Evolutionary conservation across 768 basidiomycete species (phyloP).

Genomic region (Boletellus emodensis): DNA sequence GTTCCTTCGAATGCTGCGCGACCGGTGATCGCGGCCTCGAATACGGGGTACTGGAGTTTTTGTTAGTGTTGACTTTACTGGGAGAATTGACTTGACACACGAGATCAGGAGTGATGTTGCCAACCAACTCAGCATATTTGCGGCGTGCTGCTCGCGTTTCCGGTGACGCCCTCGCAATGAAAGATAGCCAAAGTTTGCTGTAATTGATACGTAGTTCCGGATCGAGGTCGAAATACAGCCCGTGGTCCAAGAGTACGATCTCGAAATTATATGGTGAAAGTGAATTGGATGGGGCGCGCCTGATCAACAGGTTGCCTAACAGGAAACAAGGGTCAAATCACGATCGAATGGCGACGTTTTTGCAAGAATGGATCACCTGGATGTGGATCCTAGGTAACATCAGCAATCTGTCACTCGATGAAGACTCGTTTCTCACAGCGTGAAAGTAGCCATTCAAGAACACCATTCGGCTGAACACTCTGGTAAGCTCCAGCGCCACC

Average conservation of each 20-base stretch:
- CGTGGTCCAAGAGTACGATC: constrained; percentile 91
- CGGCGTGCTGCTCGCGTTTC: constrained; percentile 62
- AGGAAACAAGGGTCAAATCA: neutral
- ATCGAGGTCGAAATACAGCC: constrained; percentile 89
- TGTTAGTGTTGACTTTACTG: neutral
- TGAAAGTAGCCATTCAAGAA: constrained; percentile 92
- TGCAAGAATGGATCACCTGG: constrained; percentile 47
- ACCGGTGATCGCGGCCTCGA: constrained; percentile 91
- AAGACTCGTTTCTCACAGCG: constrained; percentile 48
- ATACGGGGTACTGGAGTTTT: constrained; percentile 73
- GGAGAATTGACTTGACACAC: constrained; percentile 39
- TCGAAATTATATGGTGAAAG: constrained; percentile 93
- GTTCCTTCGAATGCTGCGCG: constrained; percentile 70
- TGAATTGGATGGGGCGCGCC: constrained; percentile 58
- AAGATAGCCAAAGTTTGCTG: constrained; percentile 84
- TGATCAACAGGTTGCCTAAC: constrained; percentile 85
- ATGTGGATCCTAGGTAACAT: constrained; percentile 70
- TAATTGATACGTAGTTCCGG: constrained; percentile 77
- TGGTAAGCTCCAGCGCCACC: constrained; percentile 83
- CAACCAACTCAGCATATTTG: constrained; percentile 87
- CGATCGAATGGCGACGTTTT: constrained; percentile 1
- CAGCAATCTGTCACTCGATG: constrained; percentile 5
- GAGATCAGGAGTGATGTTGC: constrained; percentile 83
- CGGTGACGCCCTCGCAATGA: constrained; percentile 72
- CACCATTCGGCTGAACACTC: constrained; percentile 94